phyloP scores from a whole-genome alignment of 2,329 filamentous ascomycete genomes.

The Fonsecaea pedrosoi region DNA sequence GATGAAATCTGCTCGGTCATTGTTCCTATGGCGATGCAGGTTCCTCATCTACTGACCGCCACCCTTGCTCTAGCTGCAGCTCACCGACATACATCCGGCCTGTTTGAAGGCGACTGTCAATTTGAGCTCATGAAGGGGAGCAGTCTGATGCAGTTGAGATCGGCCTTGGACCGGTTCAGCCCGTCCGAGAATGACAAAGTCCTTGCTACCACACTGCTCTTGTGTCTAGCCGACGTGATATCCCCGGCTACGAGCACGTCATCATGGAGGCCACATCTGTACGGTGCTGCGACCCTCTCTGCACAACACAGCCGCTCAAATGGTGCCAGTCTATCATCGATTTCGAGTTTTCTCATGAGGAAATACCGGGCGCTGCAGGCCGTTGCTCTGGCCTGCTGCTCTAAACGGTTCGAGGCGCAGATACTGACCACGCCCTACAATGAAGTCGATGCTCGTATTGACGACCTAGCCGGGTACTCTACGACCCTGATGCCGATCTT shows the following conservation, averaged over 20 bases:
- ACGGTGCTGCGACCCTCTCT: slow-evolving; percentile 16
- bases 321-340: slow-evolving; percentile 1
- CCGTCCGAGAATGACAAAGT: slow-evolving; percentile 21
- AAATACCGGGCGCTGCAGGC: slow-evolving; percentile 25
- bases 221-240: slow-evolving; percentile 24
- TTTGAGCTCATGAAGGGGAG: slow-evolving; percentile 20
- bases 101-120: slow-evolving; percentile 48
- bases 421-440: not conserved
- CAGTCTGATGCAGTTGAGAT: slow-evolving; percentile 20
- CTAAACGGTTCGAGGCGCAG: slow-evolving; percentile 13
- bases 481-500: slow-evolving; percentile 22
- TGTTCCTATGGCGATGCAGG: slow-evolving; percentile 38
- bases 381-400: slow-evolving; percentile 22
- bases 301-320: not conserved
- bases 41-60: slow-evolving; percentile 36
- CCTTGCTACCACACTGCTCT: slow-evolving; percentile 24
- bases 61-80: slow-evolving; percentile 38
- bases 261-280: slow-evolving; percentile 22
- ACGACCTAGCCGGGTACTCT: slow-evolving; percentile 25
- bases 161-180: slow-evolving; percentile 15
- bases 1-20: slow-evolving; percentile 36
- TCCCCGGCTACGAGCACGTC: slow-evolving; percentile 7
- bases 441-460: slow-evolving; percentile 10
- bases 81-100: slow-evolving; percentile 40
- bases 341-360: slow-evolving; percentile 12